Conservation (phyloP, 225 moss, liverwort and hornwort genomes). For the Straminergon stramineum region DNA sequence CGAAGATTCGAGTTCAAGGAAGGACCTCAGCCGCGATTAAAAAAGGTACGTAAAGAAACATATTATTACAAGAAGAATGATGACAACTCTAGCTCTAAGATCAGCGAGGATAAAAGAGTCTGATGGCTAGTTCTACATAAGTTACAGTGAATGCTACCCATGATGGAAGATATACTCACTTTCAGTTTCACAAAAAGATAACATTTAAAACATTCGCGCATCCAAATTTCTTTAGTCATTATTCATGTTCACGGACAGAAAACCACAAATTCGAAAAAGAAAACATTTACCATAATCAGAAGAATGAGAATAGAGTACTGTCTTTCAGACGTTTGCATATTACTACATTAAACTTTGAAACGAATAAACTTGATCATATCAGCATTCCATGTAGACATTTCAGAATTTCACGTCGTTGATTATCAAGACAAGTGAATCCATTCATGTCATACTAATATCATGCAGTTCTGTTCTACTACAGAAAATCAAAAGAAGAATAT, state of each 20-base stretch:
- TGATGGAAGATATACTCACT: neutral
- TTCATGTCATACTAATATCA: neutral
- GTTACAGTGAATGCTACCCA: no score
- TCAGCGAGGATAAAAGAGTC: neutral
- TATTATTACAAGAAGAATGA: neutral
- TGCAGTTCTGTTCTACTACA: neutral
- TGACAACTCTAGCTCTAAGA: neutral
- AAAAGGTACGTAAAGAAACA: no score
- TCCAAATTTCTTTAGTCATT: neutral
- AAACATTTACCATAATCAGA: neutral
- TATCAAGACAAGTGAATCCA: neutral
- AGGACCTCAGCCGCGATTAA: no score
- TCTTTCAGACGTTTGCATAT: neutral
- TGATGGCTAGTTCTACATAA: no score
- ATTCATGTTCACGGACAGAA: neutral
- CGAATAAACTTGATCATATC: neutral
- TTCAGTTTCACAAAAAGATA: neutral
- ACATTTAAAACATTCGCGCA: neutral
- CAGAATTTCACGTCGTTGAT: neutral
- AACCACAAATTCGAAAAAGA: neutral
- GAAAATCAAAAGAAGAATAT: neutral
- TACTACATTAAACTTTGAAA: neutral
- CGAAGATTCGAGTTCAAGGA: neutral
- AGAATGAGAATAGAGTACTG: neutral
- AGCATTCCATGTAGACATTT: neutral